Evolutionary conservation across 768 basidiomycete species (phyloP).

Genomic region (Solioccasus polychromus): DNA sequence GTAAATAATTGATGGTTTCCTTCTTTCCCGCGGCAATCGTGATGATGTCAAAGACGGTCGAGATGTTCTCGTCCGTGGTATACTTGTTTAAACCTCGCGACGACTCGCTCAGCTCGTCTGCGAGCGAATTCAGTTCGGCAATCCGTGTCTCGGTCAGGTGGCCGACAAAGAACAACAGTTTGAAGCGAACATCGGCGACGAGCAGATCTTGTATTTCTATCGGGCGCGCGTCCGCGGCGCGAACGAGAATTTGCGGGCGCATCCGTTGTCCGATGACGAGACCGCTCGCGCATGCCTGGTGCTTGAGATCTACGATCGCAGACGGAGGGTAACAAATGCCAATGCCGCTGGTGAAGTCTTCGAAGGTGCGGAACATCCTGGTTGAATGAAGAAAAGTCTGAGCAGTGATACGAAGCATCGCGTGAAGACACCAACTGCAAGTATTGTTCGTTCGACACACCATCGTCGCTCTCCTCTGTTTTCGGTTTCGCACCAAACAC

Average conservation of each 20-base stretch:
- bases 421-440: too few relatives aligned
- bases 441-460: too few relatives aligned
- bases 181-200: constrained; percentile 34
- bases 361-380: too few relatives aligned
- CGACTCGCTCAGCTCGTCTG: constrained; percentile 21
- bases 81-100: constrained; percentile 28
- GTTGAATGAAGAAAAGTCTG: too few relatives aligned
- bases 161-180: constrained; percentile 35
- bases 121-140: constrained; percentile 21
- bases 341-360: constrained; percentile 33
- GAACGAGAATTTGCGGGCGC: constrained; percentile 31
- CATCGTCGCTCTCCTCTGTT: too few relatives aligned
- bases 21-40: constrained; percentile 28
- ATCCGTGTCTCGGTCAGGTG: constrained; percentile 17
- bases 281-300: constrained; percentile 27
- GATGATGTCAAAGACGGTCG: constrained; percentile 29
- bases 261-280: constrained; percentile 37
- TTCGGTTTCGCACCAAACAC: too few relatives aligned
- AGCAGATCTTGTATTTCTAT: constrained; percentile 39
- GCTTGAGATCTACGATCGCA: constrained; percentile 27
- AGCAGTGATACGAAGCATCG: too few relatives aligned
- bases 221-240: constrained; percentile 33
- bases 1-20: constrained; percentile 27
- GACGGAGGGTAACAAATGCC: constrained; percentile 39
- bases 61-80: constrained; percentile 8